These are phyloP conservation scores for Paracoccidioides brasiliensis DNA, from an alignment of 2,329 filamentous ascomycete genomes.

Conservation along the genomic window DNA sequence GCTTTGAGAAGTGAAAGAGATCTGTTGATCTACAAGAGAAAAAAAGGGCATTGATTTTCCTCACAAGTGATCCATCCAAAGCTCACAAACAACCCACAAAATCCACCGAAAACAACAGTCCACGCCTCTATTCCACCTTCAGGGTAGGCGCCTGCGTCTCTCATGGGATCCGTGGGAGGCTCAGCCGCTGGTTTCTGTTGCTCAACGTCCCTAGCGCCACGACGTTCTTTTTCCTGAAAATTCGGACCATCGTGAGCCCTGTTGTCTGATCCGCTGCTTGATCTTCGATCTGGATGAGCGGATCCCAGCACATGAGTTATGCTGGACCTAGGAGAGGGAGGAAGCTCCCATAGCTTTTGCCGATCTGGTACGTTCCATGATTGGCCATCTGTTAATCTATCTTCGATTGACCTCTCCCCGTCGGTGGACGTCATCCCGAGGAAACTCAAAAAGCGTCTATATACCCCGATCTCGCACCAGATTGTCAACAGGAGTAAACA, in stretches of 20 bases:
- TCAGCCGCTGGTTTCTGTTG: background rate
- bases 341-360: background rate
- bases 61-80: constrained; percentile 41
- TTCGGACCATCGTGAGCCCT: background rate
- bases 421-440: background rate
- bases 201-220: constrained; percentile 3
- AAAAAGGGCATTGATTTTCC: constrained; percentile 1
- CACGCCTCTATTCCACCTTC: constrained; percentile 23
- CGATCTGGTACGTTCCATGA: background rate
- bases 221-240: background rate
- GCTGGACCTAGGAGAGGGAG: background rate
- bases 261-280: background rate
- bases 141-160: constrained; percentile 10
- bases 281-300: background rate
- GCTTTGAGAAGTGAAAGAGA: background rate
- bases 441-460: background rate
- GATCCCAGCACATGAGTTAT: background rate
- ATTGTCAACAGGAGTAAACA: background rate
- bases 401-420: background rate
- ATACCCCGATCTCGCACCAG: background rate
- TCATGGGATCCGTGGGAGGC: constrained; percentile 3
- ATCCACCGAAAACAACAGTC: constrained; percentile 38
- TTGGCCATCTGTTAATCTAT: background rate
- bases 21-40: background rate
- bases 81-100: constrained; percentile 35